Percentiles rank a stretch among this genome's conserved stretches.
These are phyloP conservation scores for Penicillium vulpinum DNA, from an alignment of 2,329 filamentous ascomycete species.

Conservation along the genomic window DNA sequence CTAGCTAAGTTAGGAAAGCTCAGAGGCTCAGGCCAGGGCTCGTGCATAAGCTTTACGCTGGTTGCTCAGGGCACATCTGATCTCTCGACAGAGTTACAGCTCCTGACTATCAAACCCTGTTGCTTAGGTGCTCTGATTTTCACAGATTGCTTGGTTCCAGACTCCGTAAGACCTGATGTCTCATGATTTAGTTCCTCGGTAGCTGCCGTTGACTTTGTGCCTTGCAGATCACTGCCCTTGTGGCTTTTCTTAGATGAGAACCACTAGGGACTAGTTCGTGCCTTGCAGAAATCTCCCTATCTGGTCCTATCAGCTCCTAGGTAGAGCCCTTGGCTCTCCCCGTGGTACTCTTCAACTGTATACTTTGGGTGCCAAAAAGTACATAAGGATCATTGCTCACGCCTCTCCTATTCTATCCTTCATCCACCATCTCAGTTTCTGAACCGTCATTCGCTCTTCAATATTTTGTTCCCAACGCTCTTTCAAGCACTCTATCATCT, in stretches of 20 bases:
- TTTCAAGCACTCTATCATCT: constrained; percentile 5
- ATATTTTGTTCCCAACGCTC: constrained; percentile 1
- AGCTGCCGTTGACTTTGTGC: constrained; percentile 14
- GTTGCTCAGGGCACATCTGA: constrained; percentile 4
- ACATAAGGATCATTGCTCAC: constrained; percentile 22
- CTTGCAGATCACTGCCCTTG: constrained; percentile 25
- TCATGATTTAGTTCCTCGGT: constrained; percentile 11
- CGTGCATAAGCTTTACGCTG: constrained; percentile 18
- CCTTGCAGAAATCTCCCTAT: constrained; percentile 23
- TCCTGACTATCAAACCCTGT: constrained; percentile 10
- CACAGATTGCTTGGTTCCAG: background rate
- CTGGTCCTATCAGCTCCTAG: constrained; percentile 8
- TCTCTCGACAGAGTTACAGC: background rate
- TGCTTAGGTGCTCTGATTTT: background rate
- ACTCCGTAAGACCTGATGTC: constrained; percentile 13
- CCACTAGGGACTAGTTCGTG: constrained; percentile 22
- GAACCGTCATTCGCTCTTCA: constrained; percentile 24
- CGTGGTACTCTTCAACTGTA: constrained; percentile 11
- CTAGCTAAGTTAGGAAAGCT: constrained; percentile 5
- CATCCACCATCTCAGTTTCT: constrained; percentile 18
- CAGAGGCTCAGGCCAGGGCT: constrained; percentile 7
- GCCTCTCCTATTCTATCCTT: background rate
- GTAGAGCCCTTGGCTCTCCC: constrained; percentile 16
- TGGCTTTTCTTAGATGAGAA: constrained; percentile 15
- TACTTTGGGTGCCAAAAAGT: constrained; percentile 13